phyloP scores from a whole-genome alignment of 306 rosid genomes.

The Sesbania bispinosa region DNA sequence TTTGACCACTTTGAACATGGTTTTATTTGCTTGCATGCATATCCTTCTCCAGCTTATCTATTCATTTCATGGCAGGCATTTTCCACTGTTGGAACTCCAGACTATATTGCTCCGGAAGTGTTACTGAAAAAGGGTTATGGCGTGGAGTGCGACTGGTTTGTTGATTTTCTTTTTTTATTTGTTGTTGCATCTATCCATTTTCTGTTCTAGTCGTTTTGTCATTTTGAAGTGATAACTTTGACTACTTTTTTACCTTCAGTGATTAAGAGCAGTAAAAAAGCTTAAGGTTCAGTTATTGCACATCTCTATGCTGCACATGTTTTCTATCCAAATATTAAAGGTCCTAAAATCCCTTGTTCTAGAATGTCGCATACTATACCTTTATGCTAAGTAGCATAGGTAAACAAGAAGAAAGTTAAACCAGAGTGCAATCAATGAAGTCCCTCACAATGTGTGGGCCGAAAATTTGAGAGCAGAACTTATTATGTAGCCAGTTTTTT shows the following conservation, averaged over 20 bases:
- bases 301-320: background rate
- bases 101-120: slow-evolving; percentile 91
- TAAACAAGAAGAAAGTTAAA: background rate
- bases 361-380: background rate
- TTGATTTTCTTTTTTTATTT: slow-evolving; percentile 23
- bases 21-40: slow-evolving; percentile 10
- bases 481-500: background rate
- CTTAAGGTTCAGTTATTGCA: background rate
- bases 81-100: slow-evolving; percentile 95
- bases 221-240: slow-evolving; percentile 16
- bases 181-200: background rate
- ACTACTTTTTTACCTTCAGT: background rate
- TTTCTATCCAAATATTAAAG: background rate
- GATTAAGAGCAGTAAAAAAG: background rate
- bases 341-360: background rate
- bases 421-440: background rate
- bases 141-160: slow-evolving; percentile 89
- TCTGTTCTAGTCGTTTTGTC: background rate
- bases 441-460: background rate
- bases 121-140: slow-evolving; percentile 84
- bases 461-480: background rate
- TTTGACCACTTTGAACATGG: background rate
- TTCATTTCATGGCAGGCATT: slow-evolving; percentile 61
- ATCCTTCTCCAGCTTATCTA: slow-evolving; percentile 19
- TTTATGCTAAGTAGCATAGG: background rate